Conservation (phyloP, 331 rosid genomes). For the Telfairia occidentalis region DNA sequence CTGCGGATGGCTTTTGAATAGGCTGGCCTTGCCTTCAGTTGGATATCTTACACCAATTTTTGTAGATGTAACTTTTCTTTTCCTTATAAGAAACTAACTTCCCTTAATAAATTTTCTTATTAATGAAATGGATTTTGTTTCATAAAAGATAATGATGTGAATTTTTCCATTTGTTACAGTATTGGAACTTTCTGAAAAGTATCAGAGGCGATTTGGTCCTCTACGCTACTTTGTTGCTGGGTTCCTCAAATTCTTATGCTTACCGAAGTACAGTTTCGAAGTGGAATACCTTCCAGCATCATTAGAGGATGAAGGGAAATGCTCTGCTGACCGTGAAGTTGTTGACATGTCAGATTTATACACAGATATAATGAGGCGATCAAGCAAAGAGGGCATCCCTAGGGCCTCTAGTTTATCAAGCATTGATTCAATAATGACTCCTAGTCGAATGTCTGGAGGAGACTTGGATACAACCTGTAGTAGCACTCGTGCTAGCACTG, state of each 20-base stretch:
- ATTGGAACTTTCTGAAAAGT: conserved; percentile 88
- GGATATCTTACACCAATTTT: not conserved
- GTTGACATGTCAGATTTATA: conserved; percentile 80
- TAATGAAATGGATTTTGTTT: not conserved
- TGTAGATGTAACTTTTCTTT: not conserved
- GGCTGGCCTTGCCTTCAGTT: not conserved
- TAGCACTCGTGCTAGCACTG: conserved; percentile 73
- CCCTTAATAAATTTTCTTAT: not conserved
- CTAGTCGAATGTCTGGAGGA: conserved; percentile 84
- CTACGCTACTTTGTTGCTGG: conserved; percentile 97
- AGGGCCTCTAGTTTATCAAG: conserved; percentile 99
- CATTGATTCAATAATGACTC: conserved; percentile 95
- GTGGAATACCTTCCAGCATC: conserved; percentile 85
- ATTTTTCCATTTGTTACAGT: conserved; percentile 36
- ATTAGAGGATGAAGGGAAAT: conserved; percentile 66
- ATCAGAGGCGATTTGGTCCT: conserved; percentile 94
- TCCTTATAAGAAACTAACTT: not conserved
- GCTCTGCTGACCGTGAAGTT: conserved; percentile 46
- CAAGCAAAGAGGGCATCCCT: conserved; percentile 80
- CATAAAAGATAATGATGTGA: not conserved
- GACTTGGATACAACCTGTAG: conserved; percentile 62
- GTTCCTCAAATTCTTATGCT: conserved; percentile 81
- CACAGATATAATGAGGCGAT: conserved; percentile 76
- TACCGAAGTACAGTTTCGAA: conserved; percentile 87
- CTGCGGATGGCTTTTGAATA: conserved; percentile 1